phyloP scores from a whole-genome alignment of 2,329 filamentous ascomycete genomes.

The Alternaria panax region DNA sequence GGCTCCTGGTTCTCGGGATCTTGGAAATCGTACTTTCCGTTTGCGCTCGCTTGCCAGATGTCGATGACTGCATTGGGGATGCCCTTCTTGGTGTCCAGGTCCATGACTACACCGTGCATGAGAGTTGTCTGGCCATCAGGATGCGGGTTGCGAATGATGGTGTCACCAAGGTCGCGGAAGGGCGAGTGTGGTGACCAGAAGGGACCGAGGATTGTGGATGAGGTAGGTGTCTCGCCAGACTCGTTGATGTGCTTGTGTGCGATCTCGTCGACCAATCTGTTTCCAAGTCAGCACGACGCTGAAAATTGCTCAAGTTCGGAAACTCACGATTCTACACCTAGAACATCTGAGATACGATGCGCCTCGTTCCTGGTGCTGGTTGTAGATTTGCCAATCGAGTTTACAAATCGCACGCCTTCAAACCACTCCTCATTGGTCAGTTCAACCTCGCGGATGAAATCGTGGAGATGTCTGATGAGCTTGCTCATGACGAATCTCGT shows the following conservation, averaged over 20 bases:
- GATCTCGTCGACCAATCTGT: conserved; percentile 70
- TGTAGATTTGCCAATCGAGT: conserved; percentile 74
- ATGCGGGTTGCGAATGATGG: conserved; percentile 70
- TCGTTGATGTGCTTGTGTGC: conserved; percentile 70
- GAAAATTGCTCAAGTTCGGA: background rate
- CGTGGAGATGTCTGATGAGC: conserved; percentile 76
- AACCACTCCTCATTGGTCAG: conserved; percentile 81
- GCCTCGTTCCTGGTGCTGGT: conserved; percentile 75
- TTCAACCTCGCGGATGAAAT: conserved; percentile 79
- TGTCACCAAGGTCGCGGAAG: conserved; percentile 71
- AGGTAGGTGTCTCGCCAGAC: conserved; percentile 69
- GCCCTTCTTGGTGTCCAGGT: conserved; percentile 70
- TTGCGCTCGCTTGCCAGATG: conserved; percentile 79
- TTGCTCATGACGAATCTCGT: conserved; percentile 69
- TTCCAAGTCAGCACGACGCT: background rate
- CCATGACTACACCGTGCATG: conserved; percentile 74
- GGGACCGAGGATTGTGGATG: conserved; percentile 76
- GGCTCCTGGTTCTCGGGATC: conserved; percentile 73
- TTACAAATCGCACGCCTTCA: conserved; percentile 76
- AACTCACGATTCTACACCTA: conserved; percentile 74
- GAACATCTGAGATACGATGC: conserved; percentile 74
- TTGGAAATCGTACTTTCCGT: conserved; percentile 79
- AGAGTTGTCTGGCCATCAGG: conserved; percentile 64
- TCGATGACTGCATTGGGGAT: conserved; percentile 75
- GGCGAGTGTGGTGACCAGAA: conserved; percentile 81